A percentile compares a stretch with the other conserved stretches of the same genome.
Evolutionary conservation across 306 rosid genomes (phyloP).

Genomic region (Sicyos edulis): DNA sequence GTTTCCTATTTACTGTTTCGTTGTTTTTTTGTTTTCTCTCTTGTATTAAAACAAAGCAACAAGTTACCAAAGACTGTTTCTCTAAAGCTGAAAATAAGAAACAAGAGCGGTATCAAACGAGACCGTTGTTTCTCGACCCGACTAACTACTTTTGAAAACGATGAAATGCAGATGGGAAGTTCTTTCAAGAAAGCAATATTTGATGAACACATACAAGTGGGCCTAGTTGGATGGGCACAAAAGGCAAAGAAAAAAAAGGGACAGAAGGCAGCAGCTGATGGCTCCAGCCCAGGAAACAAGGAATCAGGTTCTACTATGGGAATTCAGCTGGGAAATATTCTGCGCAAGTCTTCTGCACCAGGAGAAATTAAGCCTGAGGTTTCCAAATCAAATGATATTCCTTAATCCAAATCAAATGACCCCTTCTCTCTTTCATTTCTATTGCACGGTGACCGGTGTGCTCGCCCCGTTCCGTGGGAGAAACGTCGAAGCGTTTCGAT

Average conservation of each 20-base stretch:
- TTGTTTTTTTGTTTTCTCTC: too few relatives aligned
- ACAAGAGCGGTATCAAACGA: not conserved
- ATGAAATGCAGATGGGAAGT: conserved; percentile 72
- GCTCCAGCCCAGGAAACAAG: not conserved
- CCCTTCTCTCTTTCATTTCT: not conserved
- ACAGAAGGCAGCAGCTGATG: conserved; percentile 22
- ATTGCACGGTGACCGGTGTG: not conserved
- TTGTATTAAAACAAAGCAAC: too few relatives aligned
- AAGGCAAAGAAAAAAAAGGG: conserved; percentile 49
- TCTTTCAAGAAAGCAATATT: conserved; percentile 73
- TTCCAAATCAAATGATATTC: conserved; percentile 33
- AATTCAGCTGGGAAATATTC: conserved; percentile 45
- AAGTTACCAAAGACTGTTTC: not conserved
- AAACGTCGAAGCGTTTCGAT: not conserved
- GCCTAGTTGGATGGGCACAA: conserved; percentile 78
- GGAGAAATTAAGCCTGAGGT: conserved; percentile 30
- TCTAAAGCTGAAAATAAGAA: not conserved
- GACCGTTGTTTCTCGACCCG: not conserved
- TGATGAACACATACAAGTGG: conserved; percentile 66
- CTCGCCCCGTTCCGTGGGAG: not conserved
- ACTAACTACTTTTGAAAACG: not conserved
- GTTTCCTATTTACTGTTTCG: too few relatives aligned
- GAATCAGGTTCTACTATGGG: conserved; percentile 29
- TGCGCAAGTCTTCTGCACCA: conserved; percentile 37
- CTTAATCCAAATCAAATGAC: too few relatives aligned